Evolutionary conservation across 163 green algal genomes (phyloP).

Genomic region (Chloroidium sp.): DNA sequence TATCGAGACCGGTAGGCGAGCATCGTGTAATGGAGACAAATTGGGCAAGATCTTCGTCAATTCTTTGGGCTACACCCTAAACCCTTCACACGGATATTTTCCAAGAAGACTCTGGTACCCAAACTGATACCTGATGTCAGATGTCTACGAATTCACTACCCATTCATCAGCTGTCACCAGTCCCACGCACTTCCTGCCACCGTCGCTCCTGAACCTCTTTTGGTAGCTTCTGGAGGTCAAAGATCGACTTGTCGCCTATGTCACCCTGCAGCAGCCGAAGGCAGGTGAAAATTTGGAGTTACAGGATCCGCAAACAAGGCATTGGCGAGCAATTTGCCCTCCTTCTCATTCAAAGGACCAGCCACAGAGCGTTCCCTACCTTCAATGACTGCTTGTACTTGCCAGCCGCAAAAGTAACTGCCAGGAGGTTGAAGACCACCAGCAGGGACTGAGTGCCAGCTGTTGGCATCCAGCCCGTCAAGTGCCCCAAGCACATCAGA

Average conservation of each 20-base stretch:
- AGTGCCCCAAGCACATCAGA: constrained; percentile 57
- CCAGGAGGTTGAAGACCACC: constrained; percentile 28
- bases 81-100: background rate
- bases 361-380: constrained; percentile 8
- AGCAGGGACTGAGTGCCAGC: constrained; percentile 43
- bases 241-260: constrained; percentile 79
- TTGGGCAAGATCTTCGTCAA: background rate
- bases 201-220: no score
- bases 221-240: constrained; percentile 21
- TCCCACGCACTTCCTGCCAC: constrained; percentile 12
- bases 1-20: no score
- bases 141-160: background rate
- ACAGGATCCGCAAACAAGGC: no score
- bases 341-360: no score
- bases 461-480: constrained; percentile 36
- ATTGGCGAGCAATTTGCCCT: no score
- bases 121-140: background rate
- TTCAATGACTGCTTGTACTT: constrained; percentile 80
- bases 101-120: background rate
- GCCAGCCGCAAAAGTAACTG: constrained; percentile 61
- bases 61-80: background rate
- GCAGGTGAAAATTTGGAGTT: no score
- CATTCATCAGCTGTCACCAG: constrained; percentile 17
- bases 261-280: constrained; percentile 37
- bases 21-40: no score